Base-by-base conservation (phyloP, 352 stramenopile species). In the Phytophthora meadii region DNA sequence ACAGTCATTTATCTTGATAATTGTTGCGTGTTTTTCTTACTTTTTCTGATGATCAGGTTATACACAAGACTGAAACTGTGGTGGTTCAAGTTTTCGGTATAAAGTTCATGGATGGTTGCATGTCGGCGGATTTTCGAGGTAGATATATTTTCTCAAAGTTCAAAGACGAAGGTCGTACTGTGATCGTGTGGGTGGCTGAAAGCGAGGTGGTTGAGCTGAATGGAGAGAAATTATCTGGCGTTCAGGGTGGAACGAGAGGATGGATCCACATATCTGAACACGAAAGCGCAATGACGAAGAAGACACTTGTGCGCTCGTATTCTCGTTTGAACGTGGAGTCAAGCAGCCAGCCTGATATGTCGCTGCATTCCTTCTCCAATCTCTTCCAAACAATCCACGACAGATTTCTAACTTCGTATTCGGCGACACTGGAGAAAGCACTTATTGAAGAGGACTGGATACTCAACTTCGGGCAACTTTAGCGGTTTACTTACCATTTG, bases 391-490 rank as follows among this genome's bases (percentile, higher is more conserved):
- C 44, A 37, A 60, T 60, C 15, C 70, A 81, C 46, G 66, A 81
- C 42, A 56, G 57, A 46, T 56, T 69, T 28, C n/a, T 34, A 10
- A 46, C 14, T 14, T 51, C 72, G 11, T 67, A 42, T 17, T 58
- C 56, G 5, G 53, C 72, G 27, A 22, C 70, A 25, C 41, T 80
- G 10, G 61, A 77, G 27, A 47, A 74, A 27, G 28, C 66, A 25
- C 27, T 82, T 0, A 49, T 82, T 30, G 71, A 82, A 25, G 71
- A 80, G 53, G 74, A 79, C 41, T 79, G 57, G 66, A 79, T 72
- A 36, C 8, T 36, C 8, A 36, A 3, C 30, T 36, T 8, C 14
- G 30, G 9, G 9, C 9, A 36, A 14, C 8, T 14, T 2, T 36
- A 14, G 9, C 8, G 9, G 9, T 10, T 14, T n/a, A n/a, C n/a